Conservation (phyloP, 176 grass and related monocot species). For the Saccharum spontaneum region DNA sequence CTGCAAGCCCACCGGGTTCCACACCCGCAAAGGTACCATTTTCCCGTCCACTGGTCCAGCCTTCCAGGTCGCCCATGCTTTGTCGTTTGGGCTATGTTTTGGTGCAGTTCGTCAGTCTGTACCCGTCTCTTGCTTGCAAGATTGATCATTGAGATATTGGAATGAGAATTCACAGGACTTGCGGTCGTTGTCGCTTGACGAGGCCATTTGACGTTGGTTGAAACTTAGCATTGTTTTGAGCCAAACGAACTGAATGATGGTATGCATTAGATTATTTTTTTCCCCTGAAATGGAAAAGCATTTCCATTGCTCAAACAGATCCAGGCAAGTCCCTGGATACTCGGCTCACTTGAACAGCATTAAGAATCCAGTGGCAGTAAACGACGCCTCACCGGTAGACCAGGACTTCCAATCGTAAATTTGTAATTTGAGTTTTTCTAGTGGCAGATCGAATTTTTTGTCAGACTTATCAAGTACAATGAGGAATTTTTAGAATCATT, state of each 20-base stretch:
- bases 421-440: no score
- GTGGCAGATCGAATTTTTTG: not conserved
- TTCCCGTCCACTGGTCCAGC: not conserved
- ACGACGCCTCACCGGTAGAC: no score
- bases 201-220: not conserved
- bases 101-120: no score
- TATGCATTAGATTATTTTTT: not conserved
- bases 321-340: no score
- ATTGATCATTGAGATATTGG: not conserved
- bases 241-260: not conserved
- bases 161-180: not conserved
- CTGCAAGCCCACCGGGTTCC: constrained; percentile 94
- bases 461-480: not conserved
- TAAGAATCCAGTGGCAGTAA: no score
- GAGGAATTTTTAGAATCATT: constrained; percentile 6
- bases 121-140: not conserved
- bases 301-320: no score
- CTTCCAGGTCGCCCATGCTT: not conserved
- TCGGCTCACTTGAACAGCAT: no score
- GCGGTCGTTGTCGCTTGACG: not conserved
- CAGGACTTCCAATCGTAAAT: not conserved
- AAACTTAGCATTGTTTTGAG: not conserved
- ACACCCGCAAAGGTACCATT: constrained; percentile 93
- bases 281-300: not conserved
- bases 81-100: not conserved